phyloP scores from a whole-genome alignment of 768 basidiomycete genomes.

The Boletus rubescentipes region DNA sequence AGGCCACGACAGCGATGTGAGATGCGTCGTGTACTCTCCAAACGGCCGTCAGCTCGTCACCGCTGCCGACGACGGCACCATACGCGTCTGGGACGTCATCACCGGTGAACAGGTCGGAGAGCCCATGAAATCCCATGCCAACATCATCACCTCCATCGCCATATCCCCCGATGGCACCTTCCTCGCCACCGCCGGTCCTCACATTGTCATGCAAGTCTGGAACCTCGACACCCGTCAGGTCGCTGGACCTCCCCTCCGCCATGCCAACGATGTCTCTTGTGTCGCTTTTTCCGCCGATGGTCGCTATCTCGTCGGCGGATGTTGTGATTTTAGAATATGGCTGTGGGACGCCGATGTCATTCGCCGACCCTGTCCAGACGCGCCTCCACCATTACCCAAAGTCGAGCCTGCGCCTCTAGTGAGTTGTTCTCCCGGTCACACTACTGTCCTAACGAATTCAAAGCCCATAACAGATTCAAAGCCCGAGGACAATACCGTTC shows the following conservation, averaged over 20 bases:
- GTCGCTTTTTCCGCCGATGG: constrained; percentile 34
- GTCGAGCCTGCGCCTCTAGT: constrained; percentile 12
- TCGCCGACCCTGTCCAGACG: constrained; percentile 12
- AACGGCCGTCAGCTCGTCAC: constrained; percentile 30
- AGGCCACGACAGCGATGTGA: constrained; percentile 29
- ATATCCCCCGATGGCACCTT: constrained; percentile 31
- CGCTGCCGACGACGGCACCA: constrained; percentile 30
- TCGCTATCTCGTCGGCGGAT: constrained; percentile 26
- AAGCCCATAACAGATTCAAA: constrained; percentile 12
- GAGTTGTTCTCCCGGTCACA: neutral
- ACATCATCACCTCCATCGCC: constrained; percentile 31
- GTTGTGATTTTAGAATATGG: constrained; percentile 31
- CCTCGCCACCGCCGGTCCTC: constrained; percentile 34
- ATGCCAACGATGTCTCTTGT: constrained; percentile 31
- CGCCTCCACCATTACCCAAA: constrained; percentile 10
- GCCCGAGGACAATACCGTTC: neutral
- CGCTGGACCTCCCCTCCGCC: constrained; percentile 22
- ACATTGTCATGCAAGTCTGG: constrained; percentile 32
- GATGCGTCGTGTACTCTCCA: constrained; percentile 32
- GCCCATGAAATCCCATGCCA: constrained; percentile 28
- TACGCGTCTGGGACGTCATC: constrained; percentile 32
- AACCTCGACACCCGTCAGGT: constrained; percentile 23
- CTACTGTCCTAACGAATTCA: neutral
- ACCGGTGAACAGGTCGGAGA: constrained; percentile 31
- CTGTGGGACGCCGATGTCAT: constrained; percentile 27